phyloP scores from a whole-genome alignment of 768 basidiomycete species.

The Podaxis mareebaensis region DNA sequence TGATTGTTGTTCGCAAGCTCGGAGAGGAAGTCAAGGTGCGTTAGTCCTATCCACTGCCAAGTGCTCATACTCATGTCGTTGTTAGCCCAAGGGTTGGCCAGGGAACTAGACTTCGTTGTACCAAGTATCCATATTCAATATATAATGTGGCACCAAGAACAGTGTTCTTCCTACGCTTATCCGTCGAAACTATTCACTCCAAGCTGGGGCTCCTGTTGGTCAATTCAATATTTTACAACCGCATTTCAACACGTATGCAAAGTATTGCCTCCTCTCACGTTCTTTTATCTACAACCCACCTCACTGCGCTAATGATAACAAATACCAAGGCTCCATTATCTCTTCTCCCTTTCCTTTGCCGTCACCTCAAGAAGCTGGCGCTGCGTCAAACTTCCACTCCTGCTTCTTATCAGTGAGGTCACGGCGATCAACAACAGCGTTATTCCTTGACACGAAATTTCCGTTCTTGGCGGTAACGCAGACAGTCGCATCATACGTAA shows the following conservation, averaged over 20 bases:
- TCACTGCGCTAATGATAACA: too few species aligned
- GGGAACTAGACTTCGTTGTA: not conserved
- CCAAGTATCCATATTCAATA: not conserved
- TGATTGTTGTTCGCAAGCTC: conserved; percentile 59
- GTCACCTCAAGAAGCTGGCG: too few species aligned
- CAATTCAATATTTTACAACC: too few species aligned
- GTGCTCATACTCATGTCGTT: not conserved
- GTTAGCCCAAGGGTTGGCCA: conserved; percentile 12
- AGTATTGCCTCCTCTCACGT: too few species aligned
- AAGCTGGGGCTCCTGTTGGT: too few species aligned
- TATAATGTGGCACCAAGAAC: not conserved
- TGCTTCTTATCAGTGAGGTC: not conserved
- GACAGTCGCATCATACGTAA: not conserved
- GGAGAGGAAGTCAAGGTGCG: conserved; percentile 73
- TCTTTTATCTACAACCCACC: too few species aligned
- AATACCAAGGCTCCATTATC: too few species aligned
- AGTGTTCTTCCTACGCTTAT: too few species aligned
- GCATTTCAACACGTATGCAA: too few species aligned
- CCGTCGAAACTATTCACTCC: too few species aligned
- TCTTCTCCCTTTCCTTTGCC: too few species aligned
- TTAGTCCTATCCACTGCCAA: not conserved
- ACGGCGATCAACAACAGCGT: not conserved
- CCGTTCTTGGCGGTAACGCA: not conserved
- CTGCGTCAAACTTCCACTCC: not conserved
- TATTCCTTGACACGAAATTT: not conserved